Conservation (phyloP, 73 alveolate genomes). For the Diophrys sp. region DNA sequence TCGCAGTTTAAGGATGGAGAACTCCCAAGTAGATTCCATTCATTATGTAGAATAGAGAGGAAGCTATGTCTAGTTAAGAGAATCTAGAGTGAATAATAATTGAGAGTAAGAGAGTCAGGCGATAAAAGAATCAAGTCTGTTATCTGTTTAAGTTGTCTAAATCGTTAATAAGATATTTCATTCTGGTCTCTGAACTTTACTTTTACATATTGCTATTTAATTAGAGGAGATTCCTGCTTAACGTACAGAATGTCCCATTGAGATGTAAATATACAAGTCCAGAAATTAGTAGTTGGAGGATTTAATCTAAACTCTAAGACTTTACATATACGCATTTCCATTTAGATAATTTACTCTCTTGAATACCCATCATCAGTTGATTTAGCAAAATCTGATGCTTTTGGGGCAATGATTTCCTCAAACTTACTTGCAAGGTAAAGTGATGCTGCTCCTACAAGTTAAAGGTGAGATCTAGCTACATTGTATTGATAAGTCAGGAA, state of each 20-base stretch:
- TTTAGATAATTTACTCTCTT: constrained; percentile 37
- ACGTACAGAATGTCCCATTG: constrained; percentile 24
- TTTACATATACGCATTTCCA: constrained; percentile 13
- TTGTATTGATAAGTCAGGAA: constrained; percentile 56
- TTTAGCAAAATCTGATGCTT: constrained; percentile 58
- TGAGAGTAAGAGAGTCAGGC: no score
- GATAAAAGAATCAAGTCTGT: constrained; percentile 3
- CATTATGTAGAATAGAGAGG: not conserved
- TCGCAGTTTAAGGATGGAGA: not conserved
- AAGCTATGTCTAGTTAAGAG: not conserved
- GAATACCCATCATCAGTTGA: constrained; percentile 74
- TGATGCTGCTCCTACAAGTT: constrained; percentile 83
- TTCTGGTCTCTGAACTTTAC: not conserved
- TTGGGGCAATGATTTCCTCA: constrained; percentile 41
- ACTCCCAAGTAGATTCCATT: not conserved
- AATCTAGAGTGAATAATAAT: not conserved
- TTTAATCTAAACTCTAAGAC: constrained; percentile 3
- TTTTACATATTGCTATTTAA: not conserved
- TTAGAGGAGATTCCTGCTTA: not conserved
- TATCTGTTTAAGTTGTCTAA: constrained; percentile 23
- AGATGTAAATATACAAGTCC: constrained; percentile 14
- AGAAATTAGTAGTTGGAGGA: constrained; percentile 23
- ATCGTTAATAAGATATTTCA: constrained; percentile 14
- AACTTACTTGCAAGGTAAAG: constrained; percentile 83
- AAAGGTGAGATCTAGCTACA: constrained; percentile 63